phyloP scores from a whole-genome alignment of 306 rosid species.

The cucumber (Cucumis sativus) region Cucumber_9930_V3 NC_026657.2:25870501-25871000 shows the following conservation, averaged over 20 bases:
- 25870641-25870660: slow-evolving; percentile 2
- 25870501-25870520: slow-evolving; percentile 73
- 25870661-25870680: slow-evolving; percentile 92
- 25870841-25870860: neutral
- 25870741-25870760: slow-evolving; percentile 52
- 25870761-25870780: slow-evolving; percentile 88
- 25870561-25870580: slow-evolving; percentile 72
- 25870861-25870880: neutral
- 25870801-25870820: neutral
- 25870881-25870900: neutral
- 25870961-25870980: neutral
- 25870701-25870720: slow-evolving; percentile 42
- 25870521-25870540: slow-evolving; percentile 90
- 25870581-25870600: slow-evolving; percentile 32
- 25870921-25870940: neutral
- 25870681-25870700: slow-evolving; percentile 53
- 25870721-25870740: slow-evolving; percentile 84
- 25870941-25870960: neutral
- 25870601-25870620: neutral
- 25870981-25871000: neutral
- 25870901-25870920: neutral
- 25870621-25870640: neutral
- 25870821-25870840: neutral
- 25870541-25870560: slow-evolving; percentile 87
- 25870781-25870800: slow-evolving; percentile 20